Conservation (phyloP, 1,284 basidiomycete genomes). For the Cronartium quercuum region DNA sequence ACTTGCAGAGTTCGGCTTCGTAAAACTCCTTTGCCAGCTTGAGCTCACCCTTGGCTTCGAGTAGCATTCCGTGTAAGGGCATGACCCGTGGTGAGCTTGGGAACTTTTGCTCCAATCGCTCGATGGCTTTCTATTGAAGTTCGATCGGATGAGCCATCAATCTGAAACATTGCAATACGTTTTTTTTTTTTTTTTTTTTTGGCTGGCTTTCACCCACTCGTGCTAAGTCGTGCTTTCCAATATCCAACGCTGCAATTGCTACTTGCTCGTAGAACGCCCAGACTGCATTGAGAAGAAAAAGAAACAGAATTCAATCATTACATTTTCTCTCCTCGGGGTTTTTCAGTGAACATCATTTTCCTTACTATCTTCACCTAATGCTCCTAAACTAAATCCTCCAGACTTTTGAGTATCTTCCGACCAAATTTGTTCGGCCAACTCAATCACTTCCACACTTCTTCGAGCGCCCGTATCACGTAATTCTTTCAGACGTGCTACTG, state of each 20-base stretch:
- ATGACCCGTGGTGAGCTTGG: slow-evolving; percentile 74
- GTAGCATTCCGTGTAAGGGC: slow-evolving; percentile 72
- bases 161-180: background rate
- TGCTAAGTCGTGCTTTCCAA: slow-evolving; percentile 70
- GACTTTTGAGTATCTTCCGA: background rate
- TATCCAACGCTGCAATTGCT: slow-evolving; percentile 74
- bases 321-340: background rate
- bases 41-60: slow-evolving; percentile 62
- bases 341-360: background rate
- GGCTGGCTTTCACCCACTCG: slow-evolving; percentile 55
- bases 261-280: slow-evolving; percentile 87
- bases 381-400: no score
- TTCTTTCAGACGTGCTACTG: background rate
- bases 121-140: slow-evolving; percentile 58
- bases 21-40: slow-evolving; percentile 62
- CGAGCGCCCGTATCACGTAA: background rate
- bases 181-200: background rate
- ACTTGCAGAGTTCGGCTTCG: slow-evolving; percentile 59
- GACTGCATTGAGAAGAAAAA: slow-evolving; percentile 35
- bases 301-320: background rate
- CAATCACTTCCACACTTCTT: background rate
- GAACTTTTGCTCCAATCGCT: slow-evolving; percentile 65
- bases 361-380: background rate
- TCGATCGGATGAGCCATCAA: background rate
- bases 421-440: background rate